Percentiles rank a stretch among this genome's conserved stretches.
These are phyloP conservation scores for Termitomyces sp. DNA, from an alignment of 768 basidiomycete genomes.

Conservation along the genomic window DNA sequence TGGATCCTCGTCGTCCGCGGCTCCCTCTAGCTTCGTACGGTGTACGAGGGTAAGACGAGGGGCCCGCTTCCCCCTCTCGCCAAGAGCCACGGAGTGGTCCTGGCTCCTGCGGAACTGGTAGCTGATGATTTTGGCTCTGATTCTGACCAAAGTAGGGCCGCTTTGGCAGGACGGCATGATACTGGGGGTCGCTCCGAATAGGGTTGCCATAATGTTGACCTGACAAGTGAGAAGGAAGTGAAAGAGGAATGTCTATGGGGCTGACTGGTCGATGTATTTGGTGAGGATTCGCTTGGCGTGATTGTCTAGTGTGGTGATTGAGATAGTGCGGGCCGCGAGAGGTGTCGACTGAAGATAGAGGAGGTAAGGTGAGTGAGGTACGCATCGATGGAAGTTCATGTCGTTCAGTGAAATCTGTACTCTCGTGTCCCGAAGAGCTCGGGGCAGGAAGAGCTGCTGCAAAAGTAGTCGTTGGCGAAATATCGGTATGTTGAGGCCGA, in stretches of 20 bases:
- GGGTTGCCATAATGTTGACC: slow-evolving; percentile 22
- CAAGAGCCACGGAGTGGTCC: slow-evolving; percentile 14
- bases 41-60: slow-evolving; percentile 29
- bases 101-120: slow-evolving; percentile 12
- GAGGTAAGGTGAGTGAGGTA: slow-evolving; percentile 8
- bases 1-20: slow-evolving; percentile 17
- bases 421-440: background rate
- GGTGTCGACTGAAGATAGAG: slow-evolving; percentile 7
- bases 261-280: slow-evolving; percentile 1
- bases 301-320: slow-evolving; percentile 5
- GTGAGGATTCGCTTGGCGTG: slow-evolving; percentile 1
- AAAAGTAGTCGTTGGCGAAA: slow-evolving; percentile 15
- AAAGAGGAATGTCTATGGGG: slow-evolving; percentile 14
- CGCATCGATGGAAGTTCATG: slow-evolving; percentile 12
- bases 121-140: slow-evolving; percentile 10
- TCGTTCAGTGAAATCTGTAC: slow-evolving; percentile 10
- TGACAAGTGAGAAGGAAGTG: slow-evolving; percentile 10
- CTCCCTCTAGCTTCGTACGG: slow-evolving; percentile 12
- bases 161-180: slow-evolving; percentile 21
- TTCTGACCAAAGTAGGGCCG: slow-evolving; percentile 17
- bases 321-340: slow-evolving; percentile 5
- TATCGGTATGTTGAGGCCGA: slow-evolving; percentile 28
- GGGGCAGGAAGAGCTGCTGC: slow-evolving; percentile 9
- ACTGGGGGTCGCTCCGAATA: slow-evolving; percentile 26
- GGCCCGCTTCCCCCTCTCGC: slow-evolving; percentile 41